These are phyloP conservation scores for Fusarium brachygibbosum DNA, from an alignment of 2,329 filamentous ascomycete genomes.

Conservation along the genomic window DNA sequence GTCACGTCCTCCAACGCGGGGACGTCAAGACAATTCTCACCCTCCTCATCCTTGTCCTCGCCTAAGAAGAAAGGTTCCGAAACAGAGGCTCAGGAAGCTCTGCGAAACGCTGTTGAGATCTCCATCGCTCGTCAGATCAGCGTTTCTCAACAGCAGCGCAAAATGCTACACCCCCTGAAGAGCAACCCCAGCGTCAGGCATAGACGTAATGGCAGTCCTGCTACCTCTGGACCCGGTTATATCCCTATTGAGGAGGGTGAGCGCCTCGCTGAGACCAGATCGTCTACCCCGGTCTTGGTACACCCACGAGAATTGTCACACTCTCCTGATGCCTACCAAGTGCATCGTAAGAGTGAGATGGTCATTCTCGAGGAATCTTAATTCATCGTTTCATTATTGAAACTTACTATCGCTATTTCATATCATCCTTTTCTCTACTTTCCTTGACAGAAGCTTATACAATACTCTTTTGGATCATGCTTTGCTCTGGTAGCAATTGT, in stretches of 20 bases:
- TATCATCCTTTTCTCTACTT: slow-evolving; percentile 6
- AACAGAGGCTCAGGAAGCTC: slow-evolving; percentile 48
- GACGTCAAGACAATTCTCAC: slow-evolving; percentile 28
- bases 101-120: slow-evolving; percentile 71
- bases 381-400: not conserved
- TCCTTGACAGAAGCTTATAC: slow-evolving; percentile 7
- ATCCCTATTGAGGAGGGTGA: slow-evolving; percentile 49
- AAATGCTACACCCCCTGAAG: slow-evolving; percentile 69
- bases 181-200: slow-evolving; percentile 49
- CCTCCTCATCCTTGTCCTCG: slow-evolving; percentile 35
- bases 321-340: slow-evolving; percentile 56
- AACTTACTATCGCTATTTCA: not conserved
- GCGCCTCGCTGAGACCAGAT: slow-evolving; percentile 55
- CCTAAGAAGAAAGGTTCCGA: slow-evolving; percentile 46
- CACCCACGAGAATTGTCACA: slow-evolving; percentile 50
- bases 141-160: slow-evolving; percentile 72
- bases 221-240: slow-evolving; percentile 20
- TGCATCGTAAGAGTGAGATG: slow-evolving; percentile 64
- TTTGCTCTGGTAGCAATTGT: slow-evolving; percentile 37
- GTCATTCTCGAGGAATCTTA: slow-evolving; percentile 63
- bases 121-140: slow-evolving; percentile 78
- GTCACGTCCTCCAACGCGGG: slow-evolving; percentile 45
- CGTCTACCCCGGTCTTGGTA: slow-evolving; percentile 63
- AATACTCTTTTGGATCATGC: slow-evolving; percentile 23
- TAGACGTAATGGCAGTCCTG: slow-evolving; percentile 36